A percentile compares a stretch with the other conserved stretches of the same genome.
Conservation (phyloP, 345 rosid species). For the Isatis tinctoria region DNA sequence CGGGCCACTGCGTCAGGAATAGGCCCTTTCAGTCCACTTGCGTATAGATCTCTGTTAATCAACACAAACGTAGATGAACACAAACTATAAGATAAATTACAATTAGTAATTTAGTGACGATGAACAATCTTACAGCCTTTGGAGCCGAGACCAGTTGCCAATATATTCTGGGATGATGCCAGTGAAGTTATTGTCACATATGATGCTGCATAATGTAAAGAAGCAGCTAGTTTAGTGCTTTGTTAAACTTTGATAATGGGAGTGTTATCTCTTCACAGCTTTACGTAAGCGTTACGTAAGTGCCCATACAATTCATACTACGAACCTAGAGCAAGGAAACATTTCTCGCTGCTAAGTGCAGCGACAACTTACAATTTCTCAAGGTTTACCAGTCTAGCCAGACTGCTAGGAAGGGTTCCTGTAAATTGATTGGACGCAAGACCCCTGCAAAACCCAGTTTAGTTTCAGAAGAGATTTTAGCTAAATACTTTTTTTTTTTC, state of each 20-base stretch:
- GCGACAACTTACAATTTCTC: not conserved
- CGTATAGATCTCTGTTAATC: conserved; percentile 35
- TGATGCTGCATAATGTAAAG: conserved; percentile 44
- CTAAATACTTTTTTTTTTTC: too few species aligned
- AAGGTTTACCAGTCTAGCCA: conserved; percentile 33
- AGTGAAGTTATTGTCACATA: conserved; percentile 63
- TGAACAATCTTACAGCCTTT: conserved; percentile 50
- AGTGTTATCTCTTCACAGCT: not conserved
- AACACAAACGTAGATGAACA: not conserved
- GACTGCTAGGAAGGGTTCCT: conserved; percentile 36
- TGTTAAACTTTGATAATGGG: not conserved
- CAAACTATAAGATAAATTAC: not conserved
- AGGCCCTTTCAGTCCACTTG: conserved; percentile 48
- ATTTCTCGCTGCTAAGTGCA: not conserved
- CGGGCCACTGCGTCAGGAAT: conserved; percentile 38
- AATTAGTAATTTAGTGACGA: not conserved
- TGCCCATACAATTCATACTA: too few species aligned
- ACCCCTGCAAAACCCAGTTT: conserved; percentile 26
- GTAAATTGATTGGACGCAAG: conserved; percentile 37
- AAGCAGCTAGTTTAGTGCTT: not conserved
- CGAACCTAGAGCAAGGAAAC: too few species aligned
- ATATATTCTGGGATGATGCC: conserved; percentile 61
- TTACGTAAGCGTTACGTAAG: not conserved
- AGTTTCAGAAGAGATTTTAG: not conserved
- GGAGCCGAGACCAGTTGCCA: conserved; percentile 51